These are phyloP conservation scores for Fomitiporia mediterranea DNA, from an alignment of 1,284 basidiomycete species.

Conservation along the genomic window DNA sequence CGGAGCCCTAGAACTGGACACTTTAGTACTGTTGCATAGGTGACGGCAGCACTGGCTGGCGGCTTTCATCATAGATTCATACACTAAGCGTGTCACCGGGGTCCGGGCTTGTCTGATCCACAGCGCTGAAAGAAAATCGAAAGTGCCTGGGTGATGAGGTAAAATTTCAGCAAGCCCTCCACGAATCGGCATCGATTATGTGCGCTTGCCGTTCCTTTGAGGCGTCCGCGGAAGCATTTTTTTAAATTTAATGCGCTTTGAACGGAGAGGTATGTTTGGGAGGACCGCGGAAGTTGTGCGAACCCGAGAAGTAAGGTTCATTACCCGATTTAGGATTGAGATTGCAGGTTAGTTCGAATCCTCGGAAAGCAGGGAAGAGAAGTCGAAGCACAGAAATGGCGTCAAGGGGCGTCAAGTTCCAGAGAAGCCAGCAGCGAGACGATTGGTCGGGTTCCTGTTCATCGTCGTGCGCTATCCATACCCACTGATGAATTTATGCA, in stretches of 20 bases:
- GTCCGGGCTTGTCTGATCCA: background rate
- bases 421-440: background rate
- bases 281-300: conserved; percentile 6
- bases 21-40: no score
- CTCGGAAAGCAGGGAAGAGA: background rate
- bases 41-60: no score
- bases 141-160: conserved; percentile 6
- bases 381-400: background rate
- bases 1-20: background rate
- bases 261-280: background rate
- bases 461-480: background rate
- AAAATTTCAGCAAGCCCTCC: background rate
- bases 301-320: background rate
- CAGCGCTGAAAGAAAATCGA: background rate
- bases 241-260: background rate
- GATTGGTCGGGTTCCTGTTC: background rate
- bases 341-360: background rate
- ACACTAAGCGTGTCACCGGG: background rate
- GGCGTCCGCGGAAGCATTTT: conserved; percentile 13
- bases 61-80: background rate
- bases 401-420: background rate
- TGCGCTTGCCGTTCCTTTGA: background rate
- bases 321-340: background rate
- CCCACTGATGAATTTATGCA: background rate
- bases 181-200: background rate